These are phyloP conservation scores for Colletotrichum tanaceti DNA, from an alignment of 2,329 filamentous ascomycete genomes.

Conservation along the genomic window DNA sequence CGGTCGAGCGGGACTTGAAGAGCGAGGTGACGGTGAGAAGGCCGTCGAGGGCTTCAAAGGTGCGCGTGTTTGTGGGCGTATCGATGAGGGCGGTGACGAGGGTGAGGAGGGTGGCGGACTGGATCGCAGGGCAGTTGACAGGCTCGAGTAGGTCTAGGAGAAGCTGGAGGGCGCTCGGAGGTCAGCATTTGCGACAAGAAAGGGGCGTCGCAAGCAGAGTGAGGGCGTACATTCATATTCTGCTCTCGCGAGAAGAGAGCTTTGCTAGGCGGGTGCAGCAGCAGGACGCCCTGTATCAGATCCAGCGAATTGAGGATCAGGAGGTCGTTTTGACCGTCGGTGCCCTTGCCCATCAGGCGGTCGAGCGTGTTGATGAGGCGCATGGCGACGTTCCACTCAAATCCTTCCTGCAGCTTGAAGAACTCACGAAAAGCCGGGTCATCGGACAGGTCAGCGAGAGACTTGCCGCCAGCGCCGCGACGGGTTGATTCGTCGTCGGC, in stretches of 20 bases:
- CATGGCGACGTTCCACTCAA: slow-evolving; percentile 96
- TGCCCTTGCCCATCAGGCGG: slow-evolving; percentile 83
- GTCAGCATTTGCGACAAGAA: neutral
- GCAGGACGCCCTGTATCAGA: slow-evolving; percentile 85
- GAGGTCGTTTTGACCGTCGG: slow-evolving; percentile 85
- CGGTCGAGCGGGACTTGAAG: slow-evolving; percentile 89
- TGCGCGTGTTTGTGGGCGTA: slow-evolving; percentile 86
- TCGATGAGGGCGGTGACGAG: slow-evolving; percentile 91
- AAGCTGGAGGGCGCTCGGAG: slow-evolving; percentile 61
- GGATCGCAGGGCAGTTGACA: slow-evolving; percentile 90
- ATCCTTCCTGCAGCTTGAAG: slow-evolving; percentile 95
- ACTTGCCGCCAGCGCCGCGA: slow-evolving; percentile 59
- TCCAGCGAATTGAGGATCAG: slow-evolving; percentile 90
- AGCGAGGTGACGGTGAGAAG: slow-evolving; percentile 91
- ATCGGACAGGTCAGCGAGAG: slow-evolving; percentile 75
- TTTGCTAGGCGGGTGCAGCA: slow-evolving; percentile 91
- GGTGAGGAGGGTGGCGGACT: slow-evolving; percentile 88
- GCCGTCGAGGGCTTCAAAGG: slow-evolving; percentile 92
- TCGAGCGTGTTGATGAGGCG: slow-evolving; percentile 88
- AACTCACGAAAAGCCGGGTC: slow-evolving; percentile 96
- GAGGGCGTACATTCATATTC: slow-evolving; percentile 83
- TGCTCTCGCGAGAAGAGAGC: slow-evolving; percentile 87
- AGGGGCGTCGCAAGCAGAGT: neutral
- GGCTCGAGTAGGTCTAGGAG: slow-evolving; percentile 95
- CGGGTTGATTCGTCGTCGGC: slow-evolving; percentile 38